phyloP scores from a whole-genome alignment of 2,329 filamentous ascomycete species.

The Ascochyta rabiei region DNA sequence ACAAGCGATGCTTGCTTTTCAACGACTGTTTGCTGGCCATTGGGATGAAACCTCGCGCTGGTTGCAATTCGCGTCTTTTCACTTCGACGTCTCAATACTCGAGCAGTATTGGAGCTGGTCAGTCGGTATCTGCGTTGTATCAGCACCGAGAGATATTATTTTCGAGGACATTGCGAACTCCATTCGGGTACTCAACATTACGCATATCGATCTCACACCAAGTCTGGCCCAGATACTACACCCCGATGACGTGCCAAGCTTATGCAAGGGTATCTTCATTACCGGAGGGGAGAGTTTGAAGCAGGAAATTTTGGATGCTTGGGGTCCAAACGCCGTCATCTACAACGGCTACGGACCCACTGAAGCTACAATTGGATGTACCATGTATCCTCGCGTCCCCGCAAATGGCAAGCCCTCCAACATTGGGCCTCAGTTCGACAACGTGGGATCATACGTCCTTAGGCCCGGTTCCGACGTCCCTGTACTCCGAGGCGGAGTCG shows the following conservation, averaged over 20 bases:
- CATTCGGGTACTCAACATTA: constrained; percentile 75
- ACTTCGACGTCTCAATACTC: constrained; percentile 91
- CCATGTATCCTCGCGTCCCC: constrained; percentile 84
- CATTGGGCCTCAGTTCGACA: constrained; percentile 84
- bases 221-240: constrained; percentile 80
- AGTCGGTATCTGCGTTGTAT: constrained; percentile 82
- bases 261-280: constrained; percentile 87
- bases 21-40: constrained; percentile 74
- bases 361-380: constrained; percentile 90
- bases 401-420: constrained; percentile 81
- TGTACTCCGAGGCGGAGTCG: constrained; percentile 77
- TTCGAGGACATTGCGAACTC: constrained; percentile 79
- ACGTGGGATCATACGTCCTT: constrained; percentile 84
- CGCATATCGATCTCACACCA: constrained; percentile 90
- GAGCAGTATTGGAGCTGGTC: constrained; percentile 98
- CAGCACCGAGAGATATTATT: constrained; percentile 81
- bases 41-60: constrained; percentile 78
- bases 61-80: constrained; percentile 92
- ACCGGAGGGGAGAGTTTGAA: constrained; percentile 88
- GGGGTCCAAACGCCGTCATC: constrained; percentile 80
- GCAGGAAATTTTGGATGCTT: constrained; percentile 84
- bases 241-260: constrained; percentile 78
- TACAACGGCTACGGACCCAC: constrained; percentile 93
- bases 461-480: constrained; percentile 70
- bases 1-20: constrained; percentile 87